A percentile compares a stretch with the other conserved stretches of the same genome.
Conservation (phyloP, 768 basidiomycete genomes). For the Macrocybe gigantea region DNA sequence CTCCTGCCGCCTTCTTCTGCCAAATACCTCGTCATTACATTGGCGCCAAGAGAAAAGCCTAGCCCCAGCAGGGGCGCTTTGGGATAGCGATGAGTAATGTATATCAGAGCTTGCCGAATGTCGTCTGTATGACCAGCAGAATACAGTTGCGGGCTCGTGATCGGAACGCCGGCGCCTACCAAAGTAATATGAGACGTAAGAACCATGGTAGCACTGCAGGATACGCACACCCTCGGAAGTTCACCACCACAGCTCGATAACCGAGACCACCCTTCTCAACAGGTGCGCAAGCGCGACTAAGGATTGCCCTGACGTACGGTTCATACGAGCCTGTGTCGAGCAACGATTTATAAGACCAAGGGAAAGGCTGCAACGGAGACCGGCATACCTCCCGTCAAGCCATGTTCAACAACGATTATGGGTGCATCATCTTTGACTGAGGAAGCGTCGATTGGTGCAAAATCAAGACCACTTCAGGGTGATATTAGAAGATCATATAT, state of each 20-base stretch:
- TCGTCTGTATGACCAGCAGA: conserved; percentile 90
- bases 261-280: conserved; percentile 81
- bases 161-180: conserved; percentile 76
- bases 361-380: conserved; percentile 1
- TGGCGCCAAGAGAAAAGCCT: conserved; percentile 92
- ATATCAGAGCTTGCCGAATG: conserved; percentile 72
- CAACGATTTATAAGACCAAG: background rate
- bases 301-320: conserved; percentile 79
- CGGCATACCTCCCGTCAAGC: conserved; percentile 43
- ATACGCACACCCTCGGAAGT: conserved; percentile 84
- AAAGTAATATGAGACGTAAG: conserved; percentile 6
- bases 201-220: conserved; percentile 6
- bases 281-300: conserved; percentile 67
- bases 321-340: conserved; percentile 72
- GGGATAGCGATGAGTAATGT: conserved; percentile 69
- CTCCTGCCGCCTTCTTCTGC: conserved; percentile 72
- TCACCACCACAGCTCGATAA: conserved; percentile 85
- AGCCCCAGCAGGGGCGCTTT: conserved; percentile 78
- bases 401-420: conserved; percentile 54
- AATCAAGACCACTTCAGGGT: conserved; percentile 53
- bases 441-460: conserved; percentile 42
- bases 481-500: conserved; percentile 2
- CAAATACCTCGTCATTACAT: conserved; percentile 84
- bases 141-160: conserved; percentile 81
- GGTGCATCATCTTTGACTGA: conserved; percentile 34